Evolutionary conservation across 306 rosid genomes (phyloP).

Genomic region (Dalbergia oliveri): DNA sequence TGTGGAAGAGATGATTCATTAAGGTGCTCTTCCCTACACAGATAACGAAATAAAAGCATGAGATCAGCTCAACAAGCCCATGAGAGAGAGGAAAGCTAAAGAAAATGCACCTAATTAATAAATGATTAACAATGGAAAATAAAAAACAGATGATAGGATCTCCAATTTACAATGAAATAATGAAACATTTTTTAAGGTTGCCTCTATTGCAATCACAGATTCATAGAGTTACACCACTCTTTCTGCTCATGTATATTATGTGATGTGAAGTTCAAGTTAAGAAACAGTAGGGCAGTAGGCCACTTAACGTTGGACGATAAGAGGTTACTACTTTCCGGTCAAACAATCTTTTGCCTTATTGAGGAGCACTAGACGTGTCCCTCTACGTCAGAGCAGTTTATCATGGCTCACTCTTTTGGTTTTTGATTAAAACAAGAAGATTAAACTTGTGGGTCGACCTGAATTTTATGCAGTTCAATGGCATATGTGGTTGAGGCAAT

Average conservation of each 20-base stretch:
- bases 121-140: constrained; percentile 27
- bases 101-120: constrained; percentile 8
- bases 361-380: background rate
- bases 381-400: background rate
- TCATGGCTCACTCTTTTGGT: background rate
- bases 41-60: background rate
- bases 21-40: constrained; percentile 92
- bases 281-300: too few relatives aligned
- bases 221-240: background rate
- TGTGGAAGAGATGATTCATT: constrained; percentile 82
- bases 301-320: background rate
- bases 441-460: background rate
- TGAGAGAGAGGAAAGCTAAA: constrained; percentile 15
- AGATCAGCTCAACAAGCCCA: constrained; percentile 24
- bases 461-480: background rate
- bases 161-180: constrained; percentile 19
- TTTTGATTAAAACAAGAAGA: too few relatives aligned
- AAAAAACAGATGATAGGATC: constrained; percentile 16
- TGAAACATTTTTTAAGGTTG: background rate
- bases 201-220: background rate
- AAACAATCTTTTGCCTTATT: background rate
- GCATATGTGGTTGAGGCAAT: background rate
- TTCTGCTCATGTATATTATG: background rate
- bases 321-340: background rate
- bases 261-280: background rate